Base-by-base conservation (phyloP, 352 stramenopile species). In the Pythium catenulatum region DNA sequence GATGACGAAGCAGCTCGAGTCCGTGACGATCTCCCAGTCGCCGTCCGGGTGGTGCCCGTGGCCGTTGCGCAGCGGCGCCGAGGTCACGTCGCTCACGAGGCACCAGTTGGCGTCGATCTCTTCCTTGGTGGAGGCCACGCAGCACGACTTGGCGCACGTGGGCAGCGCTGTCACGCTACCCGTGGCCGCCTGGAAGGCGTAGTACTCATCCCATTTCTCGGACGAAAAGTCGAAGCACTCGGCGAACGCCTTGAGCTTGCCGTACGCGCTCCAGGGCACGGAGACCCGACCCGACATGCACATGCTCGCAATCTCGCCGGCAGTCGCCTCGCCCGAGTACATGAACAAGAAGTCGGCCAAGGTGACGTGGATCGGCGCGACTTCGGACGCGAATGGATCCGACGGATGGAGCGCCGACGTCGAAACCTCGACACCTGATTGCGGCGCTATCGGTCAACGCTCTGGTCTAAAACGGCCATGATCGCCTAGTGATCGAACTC, bases 101-200 rank as follows among this genome's bases (percentile, higher is more conserved):
- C 95, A 89, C 95, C 95, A 98, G 81, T 98, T 96, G n/a, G 94
- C 90, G 69, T 97, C 94, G 76, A 98, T 97, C 50, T 96, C 93
- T 56, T 97, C 95, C 58, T 95, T 95, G 13, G 90, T 95, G 52
- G 89, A 94, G 58, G 94, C 89, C 68, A 89, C 85, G 81, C 95
- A 98, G 77, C 95, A 98, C 21, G 48, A 32, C 76, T 96, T 95
- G 4, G 85, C 88, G 70, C 95, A 98, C 37, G 90, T 74, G 0
- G 90, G 88, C 32, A 91, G 63, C 14, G 74, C 50, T 78, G 83
- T 65, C 36, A 78, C 32, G 89, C 48, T 59, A 1, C 90, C 89
- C 0, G 75, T 86, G 41, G 89, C 82, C 39, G 87, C 87, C 25
- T 91, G 82, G 59, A 92, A 90, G 14, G 88, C 90, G 79, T 98